Percentiles rank a stretch among this genome's conserved stretches.
Evolutionary conservation across 305 asterid species (phyloP).

Genomic region (Solanum chacoense): DNA sequence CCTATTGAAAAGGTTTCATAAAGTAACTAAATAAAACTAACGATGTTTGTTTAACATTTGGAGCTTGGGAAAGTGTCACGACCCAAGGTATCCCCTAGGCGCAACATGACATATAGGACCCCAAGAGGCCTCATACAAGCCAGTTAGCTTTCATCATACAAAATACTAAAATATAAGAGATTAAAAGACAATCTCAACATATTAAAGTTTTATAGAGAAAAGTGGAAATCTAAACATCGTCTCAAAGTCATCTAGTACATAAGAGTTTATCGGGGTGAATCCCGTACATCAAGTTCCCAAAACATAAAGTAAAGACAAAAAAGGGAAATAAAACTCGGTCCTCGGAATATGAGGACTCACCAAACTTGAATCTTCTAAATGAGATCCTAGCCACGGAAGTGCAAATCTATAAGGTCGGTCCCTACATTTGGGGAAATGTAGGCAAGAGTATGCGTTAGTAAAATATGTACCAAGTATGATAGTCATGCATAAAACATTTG

Average conservation of each 20-base stretch:
- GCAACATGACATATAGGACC: neutral
- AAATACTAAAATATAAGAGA: neutral
- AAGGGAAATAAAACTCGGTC: neutral
- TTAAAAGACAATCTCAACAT: neutral
- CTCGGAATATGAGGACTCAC: neutral
- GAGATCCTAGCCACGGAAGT: neutral
- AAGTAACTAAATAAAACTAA: neutral
- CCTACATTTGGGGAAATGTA: neutral
- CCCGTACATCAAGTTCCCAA: neutral
- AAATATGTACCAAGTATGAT: neutral
- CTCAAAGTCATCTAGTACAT: neutral
- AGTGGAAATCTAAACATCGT: neutral
- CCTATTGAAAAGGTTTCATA: neutral
- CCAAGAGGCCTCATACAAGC: neutral
- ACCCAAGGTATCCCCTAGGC: neutral
- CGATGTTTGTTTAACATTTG: neutral
- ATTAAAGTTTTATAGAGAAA: neutral
- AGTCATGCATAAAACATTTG: neutral
- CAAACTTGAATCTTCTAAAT: neutral
- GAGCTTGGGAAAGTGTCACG: neutral
- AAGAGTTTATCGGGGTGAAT: neutral
- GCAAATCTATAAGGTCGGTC: neutral
- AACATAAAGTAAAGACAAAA: neutral
- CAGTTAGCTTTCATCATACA: neutral
- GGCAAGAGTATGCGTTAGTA: neutral